Evolutionary conservation across 2,329 filamentous ascomycete genomes (phyloP).

Genomic region (Penicillium brevicompactum): DNA sequence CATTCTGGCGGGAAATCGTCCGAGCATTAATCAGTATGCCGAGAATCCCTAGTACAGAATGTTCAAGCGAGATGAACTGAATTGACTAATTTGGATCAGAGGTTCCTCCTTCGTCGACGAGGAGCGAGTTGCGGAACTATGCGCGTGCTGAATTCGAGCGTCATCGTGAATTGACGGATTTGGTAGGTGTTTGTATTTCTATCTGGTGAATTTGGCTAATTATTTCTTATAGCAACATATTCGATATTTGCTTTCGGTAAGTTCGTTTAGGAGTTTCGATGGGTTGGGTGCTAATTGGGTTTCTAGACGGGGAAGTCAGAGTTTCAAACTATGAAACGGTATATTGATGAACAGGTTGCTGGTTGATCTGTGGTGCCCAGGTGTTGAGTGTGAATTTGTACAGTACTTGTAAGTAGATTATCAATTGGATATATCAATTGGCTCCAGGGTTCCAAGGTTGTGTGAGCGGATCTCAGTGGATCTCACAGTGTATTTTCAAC

Average conservation of each 20-base stretch:
- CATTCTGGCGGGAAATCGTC: conserved; percentile 47
- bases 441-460: too few relatives aligned
- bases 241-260: conserved; percentile 48
- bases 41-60: too few relatives aligned
- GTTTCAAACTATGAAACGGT: conserved; percentile 49
- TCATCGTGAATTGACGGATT: conserved; percentile 45
- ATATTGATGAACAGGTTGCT: conserved; percentile 48
- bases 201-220: neutral
- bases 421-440: too few relatives aligned
- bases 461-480: too few relatives aligned
- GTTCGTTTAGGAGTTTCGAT: neutral
- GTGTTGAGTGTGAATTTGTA: too few relatives aligned
- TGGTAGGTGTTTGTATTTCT: conserved; percentile 31
- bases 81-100: conserved; percentile 26
- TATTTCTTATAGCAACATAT: conserved; percentile 40
- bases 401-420: too few relatives aligned
- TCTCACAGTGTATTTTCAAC: neutral
- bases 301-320: conserved; percentile 48
- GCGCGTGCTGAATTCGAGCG: conserved; percentile 49
- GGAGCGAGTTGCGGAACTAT: conserved; percentile 45
- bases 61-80: neutral
- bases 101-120: conserved; percentile 43
- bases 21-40: conserved; percentile 42
- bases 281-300: conserved; percentile 5
- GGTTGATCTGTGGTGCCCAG: conserved; percentile 13